Evolutionary conservation across 176 grass and related monocot genomes (phyloP).

Genomic region (Carex scoparia): DNA sequence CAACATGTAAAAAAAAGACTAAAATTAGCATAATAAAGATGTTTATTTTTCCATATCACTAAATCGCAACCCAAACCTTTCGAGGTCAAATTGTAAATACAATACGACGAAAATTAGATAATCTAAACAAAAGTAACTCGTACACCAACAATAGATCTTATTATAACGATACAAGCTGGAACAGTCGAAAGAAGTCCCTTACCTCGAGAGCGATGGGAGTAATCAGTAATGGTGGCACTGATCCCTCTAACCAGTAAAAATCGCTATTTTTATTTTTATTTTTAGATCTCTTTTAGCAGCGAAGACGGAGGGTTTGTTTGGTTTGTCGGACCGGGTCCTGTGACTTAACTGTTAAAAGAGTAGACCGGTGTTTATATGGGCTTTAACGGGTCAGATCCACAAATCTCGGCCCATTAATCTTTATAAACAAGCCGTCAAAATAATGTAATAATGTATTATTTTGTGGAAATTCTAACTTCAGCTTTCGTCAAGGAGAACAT

Average conservation of each 20-base stretch:
- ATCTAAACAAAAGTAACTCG: neutral
- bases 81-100: neutral
- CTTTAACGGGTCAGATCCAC: neutral
- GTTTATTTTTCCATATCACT: neutral
- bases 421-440: too few relatives aligned
- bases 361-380: neutral
- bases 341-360: neutral
- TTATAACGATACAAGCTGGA: neutral
- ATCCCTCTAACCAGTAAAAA: neutral
- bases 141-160: neutral
- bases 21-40: neutral
- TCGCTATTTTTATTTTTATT: neutral
- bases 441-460: too few relatives aligned
- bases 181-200: neutral
- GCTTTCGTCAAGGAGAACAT: too few relatives aligned
- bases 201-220: neutral
- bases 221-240: neutral
- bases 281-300: neutral
- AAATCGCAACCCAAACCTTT: neutral
- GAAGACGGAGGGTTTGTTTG: neutral
- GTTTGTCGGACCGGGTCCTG: neutral
- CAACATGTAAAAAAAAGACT: too few relatives aligned
- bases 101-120: neutral
- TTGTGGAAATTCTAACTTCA: too few relatives aligned
- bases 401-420: neutral